phyloP scores from a whole-genome alignment of 2,329 filamentous ascomycete species.

The Didymellaceae sp. region DNA sequence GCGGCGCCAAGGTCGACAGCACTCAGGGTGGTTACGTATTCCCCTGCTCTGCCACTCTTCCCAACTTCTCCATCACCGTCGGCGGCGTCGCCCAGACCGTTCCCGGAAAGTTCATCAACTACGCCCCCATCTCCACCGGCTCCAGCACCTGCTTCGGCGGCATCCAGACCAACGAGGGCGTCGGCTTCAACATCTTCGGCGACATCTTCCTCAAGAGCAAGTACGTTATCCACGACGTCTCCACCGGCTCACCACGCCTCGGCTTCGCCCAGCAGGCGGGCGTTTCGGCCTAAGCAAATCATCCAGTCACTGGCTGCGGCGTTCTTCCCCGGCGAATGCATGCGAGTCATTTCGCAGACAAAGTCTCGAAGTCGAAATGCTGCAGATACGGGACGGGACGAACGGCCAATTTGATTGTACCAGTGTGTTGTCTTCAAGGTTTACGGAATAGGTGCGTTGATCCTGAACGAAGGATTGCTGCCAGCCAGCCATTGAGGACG shows the following conservation, averaged over 20 bases:
- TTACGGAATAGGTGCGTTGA: background rate
- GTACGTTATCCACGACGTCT: slow-evolving; percentile 67
- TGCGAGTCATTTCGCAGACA: background rate
- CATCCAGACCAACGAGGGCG: slow-evolving; percentile 68
- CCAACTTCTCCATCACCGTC: slow-evolving; percentile 62
- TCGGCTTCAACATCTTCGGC: slow-evolving; percentile 73
- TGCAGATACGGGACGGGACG: slow-evolving; percentile 9
- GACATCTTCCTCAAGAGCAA: slow-evolving; percentile 80
- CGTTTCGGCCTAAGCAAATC: slow-evolving; percentile 17
- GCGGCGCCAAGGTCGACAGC: slow-evolving; percentile 57
- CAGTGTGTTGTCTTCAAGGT: slow-evolving; percentile 1
- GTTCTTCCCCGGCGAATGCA: background rate
- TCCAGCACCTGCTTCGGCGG: slow-evolving; percentile 72
- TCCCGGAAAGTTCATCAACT: slow-evolving; percentile 64
- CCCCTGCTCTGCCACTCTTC: slow-evolving; percentile 58
- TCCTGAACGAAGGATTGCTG: background rate
- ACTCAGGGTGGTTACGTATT: slow-evolving; percentile 63
- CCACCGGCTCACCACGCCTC: slow-evolving; percentile 46
- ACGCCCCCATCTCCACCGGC: slow-evolving; percentile 51
- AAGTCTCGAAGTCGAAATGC: too few relatives aligned
- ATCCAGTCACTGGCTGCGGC: background rate
- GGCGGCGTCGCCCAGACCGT: slow-evolving; percentile 58
- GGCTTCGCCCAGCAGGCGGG: slow-evolving; percentile 54
- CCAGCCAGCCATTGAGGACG: background rate
- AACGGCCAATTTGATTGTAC: background rate